A percentile compares a stretch with the other conserved stretches of the same genome.
phyloP scores from a whole-genome alignment of 1,284 basidiomycete genomes.

The Hymenochaete sp. region DNA sequence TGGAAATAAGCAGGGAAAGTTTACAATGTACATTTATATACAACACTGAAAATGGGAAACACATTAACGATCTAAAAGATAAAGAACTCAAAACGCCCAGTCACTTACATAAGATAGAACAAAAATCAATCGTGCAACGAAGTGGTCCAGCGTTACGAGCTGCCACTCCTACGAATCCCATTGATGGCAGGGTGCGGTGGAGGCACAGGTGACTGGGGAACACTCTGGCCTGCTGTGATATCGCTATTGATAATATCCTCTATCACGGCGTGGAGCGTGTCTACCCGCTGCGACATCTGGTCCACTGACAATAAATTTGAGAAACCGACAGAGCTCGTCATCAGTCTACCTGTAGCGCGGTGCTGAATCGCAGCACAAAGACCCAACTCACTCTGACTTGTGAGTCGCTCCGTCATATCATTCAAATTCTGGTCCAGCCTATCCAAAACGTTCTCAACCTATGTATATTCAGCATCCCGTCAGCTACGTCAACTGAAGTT shows the following conservation, averaged over 20 bases:
- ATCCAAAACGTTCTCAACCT: constrained; percentile 74
- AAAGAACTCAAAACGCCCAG: too few relatives aligned
- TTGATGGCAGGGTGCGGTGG: too few relatives aligned
- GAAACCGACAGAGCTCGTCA: constrained; percentile 6
- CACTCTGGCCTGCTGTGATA: constrained; percentile 27
- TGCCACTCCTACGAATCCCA: constrained; percentile 14
- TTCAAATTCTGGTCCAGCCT: constrained; percentile 75
- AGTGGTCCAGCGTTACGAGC: constrained; percentile 6
- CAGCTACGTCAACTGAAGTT: neutral
- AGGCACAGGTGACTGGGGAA: constrained; percentile 48
- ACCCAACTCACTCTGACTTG: constrained; percentile 71
- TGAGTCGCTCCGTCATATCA: constrained; percentile 73
- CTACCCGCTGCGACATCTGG: constrained; percentile 78
- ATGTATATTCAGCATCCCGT: neutral
- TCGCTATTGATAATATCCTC: constrained; percentile 78
- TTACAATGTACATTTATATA: too few relatives aligned
- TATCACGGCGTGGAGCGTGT: constrained; percentile 69
- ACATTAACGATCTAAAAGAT: too few relatives aligned
- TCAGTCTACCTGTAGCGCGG: too few relatives aligned
- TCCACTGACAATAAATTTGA: constrained; percentile 42
- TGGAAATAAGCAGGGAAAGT: too few relatives aligned
- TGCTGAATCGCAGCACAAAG: too few relatives aligned
- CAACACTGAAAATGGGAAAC: too few relatives aligned
- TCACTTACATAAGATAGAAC: too few relatives aligned
- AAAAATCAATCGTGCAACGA: too few relatives aligned